Base-by-base conservation (phyloP, 2,329 filamentous ascomycete genomes). In the Lecanicillium sp. region DNA sequence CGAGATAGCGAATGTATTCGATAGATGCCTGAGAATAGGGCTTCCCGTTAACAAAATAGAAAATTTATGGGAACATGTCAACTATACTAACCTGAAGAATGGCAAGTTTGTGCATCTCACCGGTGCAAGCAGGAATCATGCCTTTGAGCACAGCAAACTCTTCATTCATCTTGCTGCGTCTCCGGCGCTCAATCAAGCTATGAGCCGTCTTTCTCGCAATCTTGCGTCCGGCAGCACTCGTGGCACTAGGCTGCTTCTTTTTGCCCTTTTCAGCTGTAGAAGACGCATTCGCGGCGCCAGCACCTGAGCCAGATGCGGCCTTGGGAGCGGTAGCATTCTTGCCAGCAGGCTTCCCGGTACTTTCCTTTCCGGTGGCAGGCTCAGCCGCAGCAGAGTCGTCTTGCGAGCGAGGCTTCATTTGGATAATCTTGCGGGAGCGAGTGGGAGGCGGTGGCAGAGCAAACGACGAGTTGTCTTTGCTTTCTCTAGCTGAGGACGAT, bases 101-200 rank as follows among this genome's bases (percentile, higher is more conserved):
- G 13, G 89, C 88, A 41, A 96, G 67, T 63, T 98, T 98, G 62
- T 96, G 92, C 92, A 96, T 96, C 54, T 96, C 90, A 6, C 88
- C 89, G n/a, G 76, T 79, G 59, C 92, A 96, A 3, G 92, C 90
- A 1, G 92, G 92, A 41, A 96, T 94, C 85, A 98, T 88, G 51
- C 83, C 77, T 64, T 96, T 96, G 48, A 96, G 65, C 13, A 94
- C 83, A 2, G 80, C 84, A 64, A 96, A 96, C 63, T 96, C 92
- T 58, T 96, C 90, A 51, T 98, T 96, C 90, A 96, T 98, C 68
- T 96, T 98, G 11, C 86, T 94, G 45, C 92, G 73, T 51, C 92
- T 70, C 42, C 90, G 70, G 33, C 92, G 73, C 65, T 98, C 92
- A 50, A 96, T 98, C 48, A 96, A 64, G 53, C 88, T 95, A 56